phyloP scores from a whole-genome alignment of 176 grass and related monocot species.

The Musa acuminata region DNA sequence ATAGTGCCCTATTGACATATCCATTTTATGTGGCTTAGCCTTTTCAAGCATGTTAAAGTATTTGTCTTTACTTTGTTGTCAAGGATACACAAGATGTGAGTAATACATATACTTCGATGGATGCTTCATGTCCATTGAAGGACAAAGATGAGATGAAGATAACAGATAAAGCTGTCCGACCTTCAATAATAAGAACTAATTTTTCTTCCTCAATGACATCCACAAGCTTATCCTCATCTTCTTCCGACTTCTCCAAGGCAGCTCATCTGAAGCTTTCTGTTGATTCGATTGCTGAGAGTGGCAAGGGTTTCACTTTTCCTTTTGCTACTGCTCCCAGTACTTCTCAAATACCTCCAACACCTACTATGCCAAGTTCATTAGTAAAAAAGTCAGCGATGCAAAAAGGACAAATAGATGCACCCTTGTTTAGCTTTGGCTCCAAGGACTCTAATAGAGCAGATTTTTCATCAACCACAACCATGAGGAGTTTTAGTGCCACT shows the following conservation, averaged over 20 bases:
- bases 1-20: neutral
- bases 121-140: slow-evolving; percentile 5
- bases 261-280: slow-evolving; percentile 24
- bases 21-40: neutral
- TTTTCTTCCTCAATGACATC: slow-evolving; percentile 2
- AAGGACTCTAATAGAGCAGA: slow-evolving; percentile 22
- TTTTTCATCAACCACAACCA: slow-evolving; percentile 21
- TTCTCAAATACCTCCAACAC: slow-evolving; percentile 17
- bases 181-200: slow-evolving; percentile 13
- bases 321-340: slow-evolving; percentile 9
- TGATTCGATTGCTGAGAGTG: slow-evolving; percentile 22
- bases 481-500: neutral
- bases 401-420: slow-evolving; percentile 16
- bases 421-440: slow-evolving; percentile 29
- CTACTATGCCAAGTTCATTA: slow-evolving; percentile 9
- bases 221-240: slow-evolving; percentile 13
- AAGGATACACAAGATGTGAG: no score
- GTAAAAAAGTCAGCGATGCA: slow-evolving; percentile 16
- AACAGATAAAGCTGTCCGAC: neutral
- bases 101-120: neutral
- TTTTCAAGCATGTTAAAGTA: neutral
- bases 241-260: slow-evolving; percentile 33
- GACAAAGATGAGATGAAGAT: slow-evolving; percentile 12
- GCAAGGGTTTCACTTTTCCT: slow-evolving; percentile 33
- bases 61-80: neutral